These are phyloP conservation scores for Cladophialophora psammophila DNA, from an alignment of 2,329 filamentous ascomycete species.

Conservation along the genomic window DNA sequence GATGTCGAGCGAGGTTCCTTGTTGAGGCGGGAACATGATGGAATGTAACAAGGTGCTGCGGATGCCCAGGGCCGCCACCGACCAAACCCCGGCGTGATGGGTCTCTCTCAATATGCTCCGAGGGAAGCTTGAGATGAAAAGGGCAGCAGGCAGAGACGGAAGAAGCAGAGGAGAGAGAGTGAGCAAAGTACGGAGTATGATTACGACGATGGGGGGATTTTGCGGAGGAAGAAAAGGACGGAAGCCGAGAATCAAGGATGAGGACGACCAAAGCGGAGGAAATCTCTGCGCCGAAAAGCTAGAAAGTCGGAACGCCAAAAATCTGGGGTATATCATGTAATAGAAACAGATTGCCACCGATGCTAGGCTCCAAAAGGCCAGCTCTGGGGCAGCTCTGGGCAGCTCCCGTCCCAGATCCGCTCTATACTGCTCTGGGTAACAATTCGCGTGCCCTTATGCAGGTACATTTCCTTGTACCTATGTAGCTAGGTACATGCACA, in stretches of 20 bases:
- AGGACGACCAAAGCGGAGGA: too few species aligned
- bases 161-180: neutral
- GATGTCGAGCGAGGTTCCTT: slow-evolving; percentile 72
- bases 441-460: slow-evolving; percentile 25
- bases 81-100: neutral
- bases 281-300: too few species aligned
- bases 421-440: slow-evolving; percentile 9
- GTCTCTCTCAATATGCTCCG: neutral
- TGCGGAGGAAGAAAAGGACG: neutral
- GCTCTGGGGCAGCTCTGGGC: neutral
- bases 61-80: neutral
- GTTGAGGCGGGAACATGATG: slow-evolving; percentile 48
- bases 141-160: neutral
- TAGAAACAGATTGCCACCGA: too few species aligned
- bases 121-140: neutral
- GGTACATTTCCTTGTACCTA: neutral
- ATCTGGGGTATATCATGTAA: too few species aligned
- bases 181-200: neutral
- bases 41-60: neutral
- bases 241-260: neutral
- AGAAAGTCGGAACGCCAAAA: too few species aligned
- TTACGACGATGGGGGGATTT: neutral
- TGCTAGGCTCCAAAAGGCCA: neutral
- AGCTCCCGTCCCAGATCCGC: neutral
- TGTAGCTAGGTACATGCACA: too few species aligned